Evolutionary conservation across 257 asterid species (phyloP), one percentile per base, ranked within the genome.

Genomic region (Nicotiana benthamiana): DNA sequence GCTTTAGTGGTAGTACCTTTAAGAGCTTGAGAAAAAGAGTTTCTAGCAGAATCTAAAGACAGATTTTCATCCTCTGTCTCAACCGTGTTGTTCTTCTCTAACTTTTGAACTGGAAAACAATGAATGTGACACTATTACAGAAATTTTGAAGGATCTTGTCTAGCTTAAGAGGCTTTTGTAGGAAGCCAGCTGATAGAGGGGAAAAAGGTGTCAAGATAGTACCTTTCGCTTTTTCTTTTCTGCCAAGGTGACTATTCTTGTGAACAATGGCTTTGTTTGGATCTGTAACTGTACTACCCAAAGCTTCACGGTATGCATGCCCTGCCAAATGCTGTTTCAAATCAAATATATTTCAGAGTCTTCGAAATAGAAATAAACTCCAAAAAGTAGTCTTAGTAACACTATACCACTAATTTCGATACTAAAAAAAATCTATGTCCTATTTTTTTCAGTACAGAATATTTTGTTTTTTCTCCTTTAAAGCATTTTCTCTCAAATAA

Each of bases 21-120:
- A 67, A 96, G 91, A 56, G 98, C 98, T 87, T 84, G 96, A 72
- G 99, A 94, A 86, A 96, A 96, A 3, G 98, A 96, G 79, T 85
- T 94, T 76, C 97, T 90, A 64, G 93, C 97, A 64, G 98, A 94
- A 89, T 86, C 96, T 59, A 84, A 10, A 72, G 88, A 83, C 34
- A 84, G 83, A 75, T 80, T 86, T 48, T 90, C 98, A 76, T 91
- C 97, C 88, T 90, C 98, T 0, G 93, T 90, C 85, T 93, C 97
- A 83, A 93, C 92, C 86, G 90, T 94, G 83, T 85, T 87, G 85
- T 86, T 89, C 75, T 90, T 89, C 68, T 91, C 97, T 78, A 86
- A 43, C 54, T 86, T 90, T 86, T 88, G 91, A 84, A 88, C 92
- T 86, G 80, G 64, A 83, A 80, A 63, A 83, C 24, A 52, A 22